These are phyloP conservation scores for Euphorbia pulcherrima DNA, from an alignment of 345 rosid species.

Conservation along the genomic window DNA sequence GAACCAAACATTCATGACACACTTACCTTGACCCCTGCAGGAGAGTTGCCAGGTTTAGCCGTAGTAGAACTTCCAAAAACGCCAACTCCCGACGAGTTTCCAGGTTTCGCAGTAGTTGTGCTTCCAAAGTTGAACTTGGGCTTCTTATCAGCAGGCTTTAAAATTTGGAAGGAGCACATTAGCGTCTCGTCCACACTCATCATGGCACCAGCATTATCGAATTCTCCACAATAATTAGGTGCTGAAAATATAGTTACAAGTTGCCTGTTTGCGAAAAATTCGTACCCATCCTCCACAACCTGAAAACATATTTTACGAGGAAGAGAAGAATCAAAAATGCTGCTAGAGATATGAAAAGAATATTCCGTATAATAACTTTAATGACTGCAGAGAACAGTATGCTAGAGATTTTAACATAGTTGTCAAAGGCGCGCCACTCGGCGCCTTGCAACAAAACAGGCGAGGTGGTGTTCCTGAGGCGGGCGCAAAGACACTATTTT, in stretches of 20 bases:
- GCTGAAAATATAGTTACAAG: constrained; percentile 87
- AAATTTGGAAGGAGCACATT: constrained; percentile 79
- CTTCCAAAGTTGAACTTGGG: constrained; percentile 34
- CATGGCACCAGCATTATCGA: constrained; percentile 88
- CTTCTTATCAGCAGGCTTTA: constrained; percentile 57
- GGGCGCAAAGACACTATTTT: too few species aligned
- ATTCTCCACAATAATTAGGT: constrained; percentile 81
- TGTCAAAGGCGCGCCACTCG: too few species aligned
- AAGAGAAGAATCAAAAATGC: neutral
- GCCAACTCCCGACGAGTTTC: constrained; percentile 44
- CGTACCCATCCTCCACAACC: constrained; percentile 93
- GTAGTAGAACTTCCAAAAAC: constrained; percentile 47
- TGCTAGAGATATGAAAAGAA: neutral
- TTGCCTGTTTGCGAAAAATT: constrained; percentile 67
- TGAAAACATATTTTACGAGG: constrained; percentile 24
- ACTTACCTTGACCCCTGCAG: constrained; percentile 53
- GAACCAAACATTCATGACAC: neutral
- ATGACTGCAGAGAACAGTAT: constrained; percentile 8
- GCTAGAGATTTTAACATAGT: neutral
- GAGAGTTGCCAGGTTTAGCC: constrained; percentile 41
- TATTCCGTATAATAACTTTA: neutral
- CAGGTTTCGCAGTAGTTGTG: constrained; percentile 35
- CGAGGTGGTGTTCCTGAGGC: too few species aligned
- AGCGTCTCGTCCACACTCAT: constrained; percentile 73
- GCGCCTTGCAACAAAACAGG: too few species aligned